These are phyloP conservation scores for Antrodiella citrinella DNA, from an alignment of 768 basidiomycete species.

Conservation along the genomic window DNA sequence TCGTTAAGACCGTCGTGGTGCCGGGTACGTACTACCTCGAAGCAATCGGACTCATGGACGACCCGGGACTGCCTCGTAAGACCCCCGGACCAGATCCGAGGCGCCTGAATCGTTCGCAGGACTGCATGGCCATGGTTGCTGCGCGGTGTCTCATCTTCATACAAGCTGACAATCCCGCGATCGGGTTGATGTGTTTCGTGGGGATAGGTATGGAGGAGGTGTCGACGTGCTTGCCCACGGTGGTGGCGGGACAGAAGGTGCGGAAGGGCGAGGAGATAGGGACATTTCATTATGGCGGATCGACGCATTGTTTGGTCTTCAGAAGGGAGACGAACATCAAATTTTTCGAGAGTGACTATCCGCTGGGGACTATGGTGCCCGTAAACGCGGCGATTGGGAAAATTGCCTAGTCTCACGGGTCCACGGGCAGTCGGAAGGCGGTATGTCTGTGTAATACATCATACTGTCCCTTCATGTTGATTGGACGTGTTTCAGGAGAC, in stretches of 20 bases:
- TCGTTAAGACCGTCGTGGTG: constrained; percentile 33
- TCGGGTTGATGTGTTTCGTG: constrained; percentile 52
- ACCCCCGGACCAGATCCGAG: no score
- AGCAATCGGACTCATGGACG: constrained; percentile 17
- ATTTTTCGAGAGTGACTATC: constrained; percentile 2
- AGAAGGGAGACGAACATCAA: constrained; percentile 19
- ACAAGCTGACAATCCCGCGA: constrained; percentile 38
- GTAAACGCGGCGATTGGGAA: neutral
- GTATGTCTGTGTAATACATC: no score
- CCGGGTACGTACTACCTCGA: constrained; percentile 44
- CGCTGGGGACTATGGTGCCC: neutral
- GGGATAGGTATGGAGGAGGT: constrained; percentile 56
- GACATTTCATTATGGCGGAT: constrained; percentile 60
- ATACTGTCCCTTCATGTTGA: no score
- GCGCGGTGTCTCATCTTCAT: constrained; percentile 49
- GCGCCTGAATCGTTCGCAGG: constrained; percentile 22
- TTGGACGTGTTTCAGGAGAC: no score
- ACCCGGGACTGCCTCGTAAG: neutral
- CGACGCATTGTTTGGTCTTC: constrained; percentile 42
- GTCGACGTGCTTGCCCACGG: constrained; percentile 48
- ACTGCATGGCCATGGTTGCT: constrained; percentile 37
- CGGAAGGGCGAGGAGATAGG: constrained; percentile 51
- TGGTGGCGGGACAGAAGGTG: constrained; percentile 35
- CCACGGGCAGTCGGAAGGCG: no score
- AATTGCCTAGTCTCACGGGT: no score